Conservation (phyloP, 805 yeast genomes). For the Scheffersomyces stipitis region DNA sequence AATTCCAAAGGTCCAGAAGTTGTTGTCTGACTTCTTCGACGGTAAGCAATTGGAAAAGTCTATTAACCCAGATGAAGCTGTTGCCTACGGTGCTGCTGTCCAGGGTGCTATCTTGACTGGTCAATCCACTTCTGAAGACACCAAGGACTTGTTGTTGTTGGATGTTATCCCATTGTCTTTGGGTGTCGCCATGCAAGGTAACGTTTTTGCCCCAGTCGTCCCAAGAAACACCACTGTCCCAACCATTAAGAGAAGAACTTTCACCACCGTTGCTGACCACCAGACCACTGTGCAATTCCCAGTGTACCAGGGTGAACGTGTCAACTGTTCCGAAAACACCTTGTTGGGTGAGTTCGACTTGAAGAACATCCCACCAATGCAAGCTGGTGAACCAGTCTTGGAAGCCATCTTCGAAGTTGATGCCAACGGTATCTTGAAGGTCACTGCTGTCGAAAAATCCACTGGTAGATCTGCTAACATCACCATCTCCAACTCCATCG, state of each 20-base stretch:
- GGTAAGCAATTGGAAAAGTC: slow-evolving; percentile 52
- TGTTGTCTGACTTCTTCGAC: slow-evolving; percentile 50
- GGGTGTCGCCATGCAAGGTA: slow-evolving; percentile 54
- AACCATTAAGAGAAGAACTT: slow-evolving; percentile 51
- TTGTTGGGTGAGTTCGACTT: slow-evolving; percentile 52
- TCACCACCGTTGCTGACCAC: slow-evolving; percentile 53
- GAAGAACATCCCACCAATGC: slow-evolving; percentile 52
- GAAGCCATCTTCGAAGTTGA: slow-evolving; percentile 51
- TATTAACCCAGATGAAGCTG: slow-evolving; percentile 52
- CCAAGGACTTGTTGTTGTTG: slow-evolving; percentile 50
- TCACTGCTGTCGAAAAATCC: slow-evolving; percentile 49
- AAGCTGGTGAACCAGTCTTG: slow-evolving; percentile 51
- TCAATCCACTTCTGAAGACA: slow-evolving; percentile 49
- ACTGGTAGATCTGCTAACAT: slow-evolving; percentile 52
- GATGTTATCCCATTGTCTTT: slow-evolving; percentile 52
- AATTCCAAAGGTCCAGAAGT: slow-evolving; percentile 52
- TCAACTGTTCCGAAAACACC: slow-evolving; percentile 51
- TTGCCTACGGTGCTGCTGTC: slow-evolving; percentile 52
- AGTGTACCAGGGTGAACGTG: slow-evolving; percentile 54
- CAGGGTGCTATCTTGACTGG: slow-evolving; percentile 54
- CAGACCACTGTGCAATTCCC: slow-evolving; percentile 52
- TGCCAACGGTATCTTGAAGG: slow-evolving; percentile 53
- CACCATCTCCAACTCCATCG: slow-evolving; percentile 50
- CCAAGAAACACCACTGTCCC: slow-evolving; percentile 54
- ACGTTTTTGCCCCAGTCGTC: slow-evolving; percentile 50